phyloP scores from a whole-genome alignment of 2,329 filamentous ascomycete species.

The Ophiostoma quercus region DNA sequence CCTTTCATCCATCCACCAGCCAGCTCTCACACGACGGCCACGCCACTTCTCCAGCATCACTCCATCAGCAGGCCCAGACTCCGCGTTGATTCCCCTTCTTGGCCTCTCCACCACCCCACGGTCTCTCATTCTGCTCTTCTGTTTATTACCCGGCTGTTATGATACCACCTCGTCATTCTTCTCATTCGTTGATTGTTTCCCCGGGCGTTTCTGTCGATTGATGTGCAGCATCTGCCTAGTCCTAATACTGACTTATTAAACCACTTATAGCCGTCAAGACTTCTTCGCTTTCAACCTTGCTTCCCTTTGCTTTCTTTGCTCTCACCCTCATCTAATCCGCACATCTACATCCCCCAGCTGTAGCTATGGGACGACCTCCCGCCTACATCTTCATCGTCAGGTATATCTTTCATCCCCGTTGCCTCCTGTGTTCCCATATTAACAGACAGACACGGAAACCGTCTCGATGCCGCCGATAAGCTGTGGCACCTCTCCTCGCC shows the following conservation, averaged over 20 bases:
- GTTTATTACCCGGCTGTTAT: not conserved
- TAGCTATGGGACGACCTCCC: slow-evolving; percentile 43
- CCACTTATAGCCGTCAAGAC: not conserved
- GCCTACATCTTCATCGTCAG: slow-evolving; percentile 49
- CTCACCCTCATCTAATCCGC: no score
- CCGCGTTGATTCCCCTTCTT: not conserved
- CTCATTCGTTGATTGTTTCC: not conserved
- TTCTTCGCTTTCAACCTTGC: not conserved
- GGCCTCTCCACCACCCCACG: not conserved
- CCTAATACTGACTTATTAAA: not conserved
- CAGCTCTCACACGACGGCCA: slow-evolving; percentile 19
- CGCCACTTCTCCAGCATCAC: slow-evolving; percentile 22
- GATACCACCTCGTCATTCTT: not conserved
- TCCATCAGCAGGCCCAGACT: slow-evolving; percentile 17
- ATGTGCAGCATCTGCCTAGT: slow-evolving; percentile 2
- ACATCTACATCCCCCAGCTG: not conserved
- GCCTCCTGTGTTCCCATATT: slow-evolving; percentile 9
- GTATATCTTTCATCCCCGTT: slow-evolving; percentile 33
- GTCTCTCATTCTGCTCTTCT: not conserved
- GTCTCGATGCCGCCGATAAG: slow-evolving; percentile 90
- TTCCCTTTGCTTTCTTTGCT: not conserved
- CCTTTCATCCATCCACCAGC: not conserved
- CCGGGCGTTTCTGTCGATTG: not conserved
- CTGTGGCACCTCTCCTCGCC: slow-evolving; percentile 91
- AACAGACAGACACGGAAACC: slow-evolving; percentile 71